Evolutionary conservation across 805 yeast species (phyloP), one percentile per base, ranked within the genome.

Genomic region (Martiniozyma abietophila): DNA sequence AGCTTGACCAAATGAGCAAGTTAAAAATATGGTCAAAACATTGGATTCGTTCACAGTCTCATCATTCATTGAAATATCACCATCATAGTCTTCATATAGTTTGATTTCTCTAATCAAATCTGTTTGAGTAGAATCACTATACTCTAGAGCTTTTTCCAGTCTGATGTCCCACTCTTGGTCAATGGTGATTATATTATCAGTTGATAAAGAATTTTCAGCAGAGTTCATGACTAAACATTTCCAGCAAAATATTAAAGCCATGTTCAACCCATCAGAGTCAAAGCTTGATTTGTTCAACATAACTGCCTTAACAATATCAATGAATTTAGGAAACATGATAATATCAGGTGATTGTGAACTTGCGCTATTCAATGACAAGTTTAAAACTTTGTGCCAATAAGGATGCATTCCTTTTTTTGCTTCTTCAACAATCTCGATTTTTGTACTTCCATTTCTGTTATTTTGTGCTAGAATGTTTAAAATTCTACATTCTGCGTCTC

Each of bases 371-470:
- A 18, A 18, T 18, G 14, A 18, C 12, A 11, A 21, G 11, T 30
- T 35, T 5, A n/a, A 12, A 11, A 78, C 57, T 29, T 68, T 69
- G 50, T 76, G 81, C 84, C 88, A 80, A 52, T 80, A 72, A 0
- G 96, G 96, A 53, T 85, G 76, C 19, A 89, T 58, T 0, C 96
- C 96, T 42, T 73, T 74, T 5, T 53, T 54, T 0, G 95, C 80
- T 51, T 85, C 96, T 47, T 85, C 94, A 3, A 78, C 61, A 0
- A 83, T 74, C 45, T 84, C 95, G 2, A 82, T 65, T 36, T 78
- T 65, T n/a, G n/a, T n/a, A 8, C 18, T 11, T 6, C 23, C 11
- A 7, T 24, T 23, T 22, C 18, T 10, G 21, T 20, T 18, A 48
- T 15, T 71, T 58, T 5, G 82, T 54, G 10, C 95, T 29, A 78